These are phyloP conservation scores for Penicillium ucsense DNA, from an alignment of 495 filamentous ascomycete genomes.

Conservation along the genomic window DNA sequence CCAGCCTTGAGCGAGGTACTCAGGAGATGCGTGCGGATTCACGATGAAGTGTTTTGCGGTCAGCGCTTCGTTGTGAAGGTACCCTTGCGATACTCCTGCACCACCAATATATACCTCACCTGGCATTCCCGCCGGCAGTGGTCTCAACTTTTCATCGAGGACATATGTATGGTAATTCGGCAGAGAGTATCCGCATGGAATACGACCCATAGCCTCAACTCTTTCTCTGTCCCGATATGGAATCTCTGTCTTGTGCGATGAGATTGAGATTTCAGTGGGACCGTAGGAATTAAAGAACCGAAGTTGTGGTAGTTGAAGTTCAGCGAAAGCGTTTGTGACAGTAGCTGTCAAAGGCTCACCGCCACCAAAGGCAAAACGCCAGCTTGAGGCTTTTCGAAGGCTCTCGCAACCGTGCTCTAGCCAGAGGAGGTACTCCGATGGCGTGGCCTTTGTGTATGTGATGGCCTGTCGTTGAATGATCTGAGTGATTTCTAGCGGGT, in stretches of 20 bases:
- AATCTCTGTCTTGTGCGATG: constrained; percentile 1
- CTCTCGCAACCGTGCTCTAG: constrained; percentile 12
- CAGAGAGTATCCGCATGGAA: constrained; percentile 19
- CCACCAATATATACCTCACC: constrained; percentile 39
- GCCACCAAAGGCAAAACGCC: constrained; percentile 15
- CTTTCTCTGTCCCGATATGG: neutral
- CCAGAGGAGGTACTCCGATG: constrained; percentile 30
- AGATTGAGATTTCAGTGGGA: constrained; percentile 15
- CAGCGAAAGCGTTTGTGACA: constrained; percentile 4
- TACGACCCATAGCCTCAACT: neutral
- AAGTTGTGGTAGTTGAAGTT: constrained; percentile 6
- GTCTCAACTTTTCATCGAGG: constrained; percentile 26
- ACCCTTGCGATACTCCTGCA: constrained; percentile 27
- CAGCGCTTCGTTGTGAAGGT: constrained; percentile 22
- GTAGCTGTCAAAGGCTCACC: constrained; percentile 14
- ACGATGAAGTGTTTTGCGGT: constrained; percentile 24
- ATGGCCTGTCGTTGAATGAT: constrained; percentile 20
- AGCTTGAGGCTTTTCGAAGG: constrained; percentile 4
- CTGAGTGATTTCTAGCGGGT: constrained; percentile 19
- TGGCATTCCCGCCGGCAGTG: constrained; percentile 24
- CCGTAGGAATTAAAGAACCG: constrained; percentile 20
- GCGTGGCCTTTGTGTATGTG: constrained; percentile 28
- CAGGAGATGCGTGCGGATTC: constrained; percentile 16
- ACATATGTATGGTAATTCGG: constrained; percentile 35
- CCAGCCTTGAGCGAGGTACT: constrained; percentile 18